Base-by-base conservation (phyloP, 1,284 basidiomycete species). In the Inonotus obliquus region DNA sequence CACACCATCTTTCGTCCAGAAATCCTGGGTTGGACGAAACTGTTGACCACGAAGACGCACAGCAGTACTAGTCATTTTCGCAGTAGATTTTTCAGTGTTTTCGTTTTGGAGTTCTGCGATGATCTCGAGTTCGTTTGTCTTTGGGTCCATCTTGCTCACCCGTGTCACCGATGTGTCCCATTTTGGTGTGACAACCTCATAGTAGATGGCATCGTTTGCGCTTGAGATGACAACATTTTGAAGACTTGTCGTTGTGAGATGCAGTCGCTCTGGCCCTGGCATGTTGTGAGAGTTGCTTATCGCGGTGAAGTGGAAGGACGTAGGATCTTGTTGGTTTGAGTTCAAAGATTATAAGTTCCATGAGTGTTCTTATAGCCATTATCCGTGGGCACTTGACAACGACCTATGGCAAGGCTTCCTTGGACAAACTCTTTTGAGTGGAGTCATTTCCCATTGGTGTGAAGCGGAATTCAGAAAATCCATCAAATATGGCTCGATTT, bases 181-280 rank as follows among this genome's bases (percentile, higher is more conserved):
- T 51, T 71, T 69, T 5, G 75, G 77, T 44, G 77, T 79, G 44
- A 73, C 69, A 62, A 79, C 66, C 60, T 78, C 77, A 64, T 75
- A 80, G 70, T 76, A 76, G 61, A 76, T 70, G 62, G 69, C 68
- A 64, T 79, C 77, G 52, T 67, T 69, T 39, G 67, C 67, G 62
- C 75, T 77, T 37, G 78, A 71, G 63, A 78, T 70, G 44, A 75
- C 67, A 60, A 75, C 72, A 63, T 77, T 77, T 61, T 70, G 71
- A 47, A 77, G 63, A 54, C 65, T 70, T 27, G 76, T 71, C 49
- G 77, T 78, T 48, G 77, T 79, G 56, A 78, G 69, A 37, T 68
- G 67, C 37, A 79, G 73, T 56, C 70, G 70, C 52, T 76, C 73
- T 58, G 70, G 67, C 70, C 69, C 44, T 21, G 21, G 32, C 29